Evolutionary conservation across 75 land plant species (phyloP).

Genomic region (Cunninghamia lanceolata): DNA sequence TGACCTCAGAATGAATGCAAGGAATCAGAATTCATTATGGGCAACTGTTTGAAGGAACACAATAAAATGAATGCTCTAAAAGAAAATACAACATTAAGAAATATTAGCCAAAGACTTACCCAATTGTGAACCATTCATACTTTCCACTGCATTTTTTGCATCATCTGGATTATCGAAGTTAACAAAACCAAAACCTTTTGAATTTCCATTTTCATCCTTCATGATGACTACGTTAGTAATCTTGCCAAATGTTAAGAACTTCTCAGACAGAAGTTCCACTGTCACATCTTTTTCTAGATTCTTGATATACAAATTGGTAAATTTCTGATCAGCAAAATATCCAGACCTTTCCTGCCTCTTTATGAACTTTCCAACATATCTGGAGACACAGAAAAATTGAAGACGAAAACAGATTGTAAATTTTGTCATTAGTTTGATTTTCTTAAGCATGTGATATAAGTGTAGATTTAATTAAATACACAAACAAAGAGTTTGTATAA

Average conservation of each 20-base stretch:
- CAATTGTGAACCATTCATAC: slow-evolving; percentile 48
- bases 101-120: slow-evolving; percentile 28
- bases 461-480: not conserved
- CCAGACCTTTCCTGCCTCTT: slow-evolving; percentile 43
- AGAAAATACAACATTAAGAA: not conserved
- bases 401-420: not conserved
- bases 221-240: slow-evolving; percentile 41
- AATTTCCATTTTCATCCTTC: slow-evolving; percentile 52
- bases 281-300: slow-evolving; percentile 56
- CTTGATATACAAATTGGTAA: slow-evolving; percentile 67
- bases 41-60: not conserved
- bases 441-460: not conserved
- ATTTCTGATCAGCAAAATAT: slow-evolving; percentile 41
- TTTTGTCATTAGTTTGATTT: not conserved
- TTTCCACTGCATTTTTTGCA: slow-evolving; percentile 54
- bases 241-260: slow-evolving; percentile 61
- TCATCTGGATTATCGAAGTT: slow-evolving; percentile 63
- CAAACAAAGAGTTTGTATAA: not conserved
- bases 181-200: slow-evolving; percentile 75
- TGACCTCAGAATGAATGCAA: not conserved
- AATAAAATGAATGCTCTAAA: not conserved
- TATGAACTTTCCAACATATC: slow-evolving; percentile 57
- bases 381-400: slow-evolving; percentile 9
- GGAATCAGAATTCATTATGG: not conserved
- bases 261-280: slow-evolving; percentile 44